Evolutionary conservation across 768 basidiomycete genomes (phyloP).

Genomic region (Clavaria fumosa): DNA sequence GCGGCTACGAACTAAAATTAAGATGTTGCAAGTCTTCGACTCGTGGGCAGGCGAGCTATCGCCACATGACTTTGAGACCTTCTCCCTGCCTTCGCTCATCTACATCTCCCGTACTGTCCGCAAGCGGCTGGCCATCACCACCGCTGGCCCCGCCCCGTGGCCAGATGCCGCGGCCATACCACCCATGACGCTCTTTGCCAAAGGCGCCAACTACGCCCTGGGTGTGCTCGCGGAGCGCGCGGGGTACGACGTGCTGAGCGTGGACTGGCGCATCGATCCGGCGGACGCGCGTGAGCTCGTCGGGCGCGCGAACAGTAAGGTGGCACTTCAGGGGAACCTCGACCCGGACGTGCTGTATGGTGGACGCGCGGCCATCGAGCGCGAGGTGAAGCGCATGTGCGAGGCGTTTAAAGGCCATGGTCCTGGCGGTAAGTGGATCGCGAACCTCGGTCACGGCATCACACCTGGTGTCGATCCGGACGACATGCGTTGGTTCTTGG

Average conservation of each 20-base stretch:
- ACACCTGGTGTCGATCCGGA: constrained; percentile 93
- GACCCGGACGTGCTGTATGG: constrained; percentile 84
- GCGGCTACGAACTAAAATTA: too few relatives aligned
- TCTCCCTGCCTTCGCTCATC: constrained; percentile 67
- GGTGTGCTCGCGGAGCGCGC: constrained; percentile 37
- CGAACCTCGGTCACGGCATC: constrained; percentile 94
- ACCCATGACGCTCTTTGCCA: constrained; percentile 88
- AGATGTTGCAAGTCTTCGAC: constrained; percentile 96
- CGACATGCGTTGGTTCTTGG: constrained; percentile 79
- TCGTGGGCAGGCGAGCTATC: constrained; percentile 92
- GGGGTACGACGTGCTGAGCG: constrained; percentile 78
- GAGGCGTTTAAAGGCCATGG: constrained; percentile 51
- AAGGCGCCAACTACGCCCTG: constrained; percentile 76
- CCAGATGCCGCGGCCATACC: constrained; percentile 38
- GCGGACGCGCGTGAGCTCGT: constrained; percentile 49
- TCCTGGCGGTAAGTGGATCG: constrained; percentile 70
- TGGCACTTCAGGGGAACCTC: constrained; percentile 82
- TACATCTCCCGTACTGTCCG: constrained; percentile 63
- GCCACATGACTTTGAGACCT: constrained; percentile 68
- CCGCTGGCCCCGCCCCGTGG: too few relatives aligned
- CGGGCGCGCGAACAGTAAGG: constrained; percentile 37
- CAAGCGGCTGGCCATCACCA: constrained; percentile 33
- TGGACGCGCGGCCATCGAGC: constrained; percentile 73
- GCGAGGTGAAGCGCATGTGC: constrained; percentile 70
- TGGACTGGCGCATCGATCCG: constrained; percentile 87